Base-by-base conservation (phyloP, 129 eudicot species). In the Lactuca saligna region DNA sequence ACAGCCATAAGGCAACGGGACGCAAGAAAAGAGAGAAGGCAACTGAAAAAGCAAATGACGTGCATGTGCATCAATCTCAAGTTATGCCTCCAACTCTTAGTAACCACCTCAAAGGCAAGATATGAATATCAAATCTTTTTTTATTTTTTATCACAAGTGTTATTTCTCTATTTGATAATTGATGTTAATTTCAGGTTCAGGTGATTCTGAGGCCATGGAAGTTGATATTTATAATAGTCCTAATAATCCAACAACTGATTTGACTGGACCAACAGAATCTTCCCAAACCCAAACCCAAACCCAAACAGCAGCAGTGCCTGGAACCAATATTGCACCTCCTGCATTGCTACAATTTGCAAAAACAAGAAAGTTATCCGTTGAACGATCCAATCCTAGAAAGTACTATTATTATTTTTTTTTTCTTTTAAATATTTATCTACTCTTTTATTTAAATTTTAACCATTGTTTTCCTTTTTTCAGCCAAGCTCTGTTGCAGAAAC, bases 281-380 rank as follows among this genome's bases (percentile, higher is more conserved):
- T 63, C 78, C 15, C 99, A 79, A 69, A 80, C 29, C 25, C 25
- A 20, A 20, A 20, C 25, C n/a, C n/a, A n/a, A n/a, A n/a, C n/a
- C 29, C 29, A 25, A 25, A 25, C 29, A 25, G 29, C 29, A 25
- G 29, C 84, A 72, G 66, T 79, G 78, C 75, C 87, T 58, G 91
- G 80, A 75, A 86, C 76, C 85, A 82, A 73, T 79, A 72, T 81
- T 61, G 69, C 87, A 39, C 81, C 88, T 46, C 82, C 85, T n/a
- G 70, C 86, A 6, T 61, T 89, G 69, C 87, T 82, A 16, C 90
- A 87, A 48, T 89, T 85, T 89, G 93, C 97, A 17, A 94, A 93
- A 77, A 72, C 95, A 13, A 83, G 99, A 77, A 93, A 85, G 76
- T 69, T 87, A 39, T 87, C 99, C 39, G 49, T 69, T 17, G 96